Evolutionary conservation across 352 stramenopile species (phyloP).

Genomic region (Pythium rishiriense): DNA sequence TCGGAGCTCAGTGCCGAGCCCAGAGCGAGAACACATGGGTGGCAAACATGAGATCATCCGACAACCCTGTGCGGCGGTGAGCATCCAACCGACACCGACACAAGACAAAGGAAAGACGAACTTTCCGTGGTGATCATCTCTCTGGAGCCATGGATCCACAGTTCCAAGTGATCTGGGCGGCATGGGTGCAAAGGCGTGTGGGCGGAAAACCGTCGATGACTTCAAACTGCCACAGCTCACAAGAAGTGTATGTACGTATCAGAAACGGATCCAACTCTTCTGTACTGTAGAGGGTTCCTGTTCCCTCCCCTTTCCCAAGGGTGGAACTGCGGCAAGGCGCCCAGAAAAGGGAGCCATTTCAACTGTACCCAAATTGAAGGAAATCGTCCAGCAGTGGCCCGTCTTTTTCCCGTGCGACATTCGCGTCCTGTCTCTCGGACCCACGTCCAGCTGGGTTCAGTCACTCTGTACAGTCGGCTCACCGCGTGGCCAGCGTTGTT

Average conservation of each 20-base stretch:
- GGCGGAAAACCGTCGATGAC: neutral
- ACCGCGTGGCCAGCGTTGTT: neutral
- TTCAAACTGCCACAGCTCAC: neutral
- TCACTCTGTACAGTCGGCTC: neutral
- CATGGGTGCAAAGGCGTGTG: neutral
- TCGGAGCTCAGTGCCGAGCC: no score
- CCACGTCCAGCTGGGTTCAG: neutral
- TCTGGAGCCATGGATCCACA: no score
- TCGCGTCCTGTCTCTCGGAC: neutral
- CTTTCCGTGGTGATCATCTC: no score
- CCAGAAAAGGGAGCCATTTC: conserved; percentile 6
- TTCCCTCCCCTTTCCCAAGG: neutral
- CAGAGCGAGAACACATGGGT: no score
- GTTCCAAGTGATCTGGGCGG: no score
- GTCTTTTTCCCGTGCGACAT: conserved; percentile 4
- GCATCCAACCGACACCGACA: no score
- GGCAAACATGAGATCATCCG: no score
- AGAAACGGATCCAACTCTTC: neutral
- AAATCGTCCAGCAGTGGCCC: neutral
- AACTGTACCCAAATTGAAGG: neutral
- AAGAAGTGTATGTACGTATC: neutral
- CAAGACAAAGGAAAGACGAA: no score
- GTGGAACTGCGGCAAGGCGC: neutral
- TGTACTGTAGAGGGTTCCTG: neutral
- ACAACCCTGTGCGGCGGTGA: no score